Evolutionary conservation across 371 early-diverging fungal species (phyloP), one percentile per base, ranked within the genome.

Genomic region (Mucor plumbeus): DNA sequence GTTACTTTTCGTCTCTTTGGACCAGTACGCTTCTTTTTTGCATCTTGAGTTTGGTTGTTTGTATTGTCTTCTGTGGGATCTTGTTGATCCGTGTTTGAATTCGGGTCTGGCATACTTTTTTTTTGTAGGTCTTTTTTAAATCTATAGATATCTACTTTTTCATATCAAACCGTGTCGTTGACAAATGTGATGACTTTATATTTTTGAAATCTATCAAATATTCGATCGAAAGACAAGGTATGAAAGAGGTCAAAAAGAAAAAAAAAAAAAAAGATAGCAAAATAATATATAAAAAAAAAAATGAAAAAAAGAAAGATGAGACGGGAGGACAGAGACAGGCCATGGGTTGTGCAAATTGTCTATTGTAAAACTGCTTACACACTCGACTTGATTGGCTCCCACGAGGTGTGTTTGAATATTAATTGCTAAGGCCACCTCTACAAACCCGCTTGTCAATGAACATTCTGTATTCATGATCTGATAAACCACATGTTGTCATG

Each of bases 1-100:
- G 90, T 88, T 73, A 90, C 90, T 80, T 90, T 90, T 80, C 90
- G 74, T 70, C 90, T 69, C 70, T 90, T 90, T 17, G 90, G 88
- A 3, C 88, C 90, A 34, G 85, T 85, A 54, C 88, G 75, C 73
- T 88, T 88, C 71, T 88, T 90, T 64, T 81, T 66, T 35, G 83
- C 43, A 59, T 72, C 73, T 63, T 72, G 73, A 33, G 34, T 55
- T 59, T 65, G 70, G 11, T 53, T 40, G 38, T 53, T 71, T 8
- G 63, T 38, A 11, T 60, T 72, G 11, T 72, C 69, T 33, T 72
- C 69, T 21, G 53, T 53, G 36, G 63, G 58, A 65, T 65, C 67
- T 58, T 39, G 50, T 34, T 56, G 61, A 48, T 71, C 63, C 9
- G 59, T 19, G 41, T 50, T 47, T 41, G 59, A 33, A 47, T 66